Evolutionary conservation across 192 early-diverging fungal species (phyloP), one percentile per base, ranked within the genome.

Genomic region (Physocladia obscura): DNA sequence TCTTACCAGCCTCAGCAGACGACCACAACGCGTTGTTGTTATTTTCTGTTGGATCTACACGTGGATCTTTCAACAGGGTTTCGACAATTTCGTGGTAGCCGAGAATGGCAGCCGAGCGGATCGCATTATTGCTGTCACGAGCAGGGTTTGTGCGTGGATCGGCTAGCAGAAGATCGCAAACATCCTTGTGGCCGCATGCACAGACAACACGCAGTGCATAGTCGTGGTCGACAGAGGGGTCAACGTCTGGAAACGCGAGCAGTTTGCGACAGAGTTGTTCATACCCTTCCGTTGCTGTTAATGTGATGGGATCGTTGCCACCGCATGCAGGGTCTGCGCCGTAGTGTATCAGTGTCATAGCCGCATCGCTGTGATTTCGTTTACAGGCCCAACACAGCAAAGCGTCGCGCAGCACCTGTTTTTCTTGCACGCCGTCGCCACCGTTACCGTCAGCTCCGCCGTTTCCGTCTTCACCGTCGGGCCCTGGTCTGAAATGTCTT

Each of bases 71-170:
- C 17, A 62, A 24, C 6, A 62, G 26, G 11, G 19, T 11, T 40
- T 44, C 6, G 4, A 62, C 59, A 40, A 62, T 13, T 5, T 62
- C 59, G 17, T 19, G 19, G 38, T 11, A 24, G 6, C 59, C 59
- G 5, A n/a, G 19, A 26, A 3, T 39, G 36, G 59, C 59, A 2
- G 59, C 59, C n/a, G 59, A 27, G n/a, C 59, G 59, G 19, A 62
- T 37, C 3, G 36, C 36, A 26, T 4, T 4, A 26, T 62, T 62
- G 11, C 36, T 35, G 5, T 11, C 36, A 47, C 5, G 24, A 3
- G 36, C 4, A 5, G 59, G 59, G 36, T 62, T 35, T 26, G 36
- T 40, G 34, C 59, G 59, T 5, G 4, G 4, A 11, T 40, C 36
- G 17, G 24, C 11, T 3, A 62, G 38, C 38, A 62, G 38, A 3